A percentile compares a stretch with the other conserved stretches of the same genome.
phyloP scores from a whole-genome alignment of 495 filamentous ascomycete species.

The Cladorrhinum samala region DNA sequence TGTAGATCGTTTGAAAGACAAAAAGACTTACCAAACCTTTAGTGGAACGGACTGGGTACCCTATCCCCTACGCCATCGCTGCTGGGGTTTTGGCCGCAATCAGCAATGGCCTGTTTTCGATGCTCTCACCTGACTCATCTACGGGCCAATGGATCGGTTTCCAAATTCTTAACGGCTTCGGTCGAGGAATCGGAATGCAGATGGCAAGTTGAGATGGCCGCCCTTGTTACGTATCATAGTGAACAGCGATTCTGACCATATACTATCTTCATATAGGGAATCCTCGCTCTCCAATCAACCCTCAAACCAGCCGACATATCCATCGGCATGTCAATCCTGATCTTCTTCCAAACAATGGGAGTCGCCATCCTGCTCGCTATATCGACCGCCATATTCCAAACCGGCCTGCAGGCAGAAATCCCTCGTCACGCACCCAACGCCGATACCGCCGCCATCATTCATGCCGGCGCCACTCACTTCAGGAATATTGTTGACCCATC shows the following conservation, averaged over 20 bases:
- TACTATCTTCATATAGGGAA: conserved; percentile 28
- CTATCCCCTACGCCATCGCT: conserved; percentile 52
- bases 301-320: conserved; percentile 48
- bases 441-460: conserved; percentile 15
- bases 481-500: conserved; percentile 12
- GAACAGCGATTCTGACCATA: not conserved
- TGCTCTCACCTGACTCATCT: conserved; percentile 42
- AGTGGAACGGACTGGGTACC: conserved; percentile 47
- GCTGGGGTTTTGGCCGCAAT: conserved; percentile 46
- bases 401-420: conserved; percentile 43
- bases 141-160: conserved; percentile 52
- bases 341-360: conserved; percentile 57
- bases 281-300: conserved; percentile 46
- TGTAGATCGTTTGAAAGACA: conserved; percentile 10
- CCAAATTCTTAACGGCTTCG: conserved; percentile 60
- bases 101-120: conserved; percentile 55
- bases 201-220: no score
- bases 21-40: conserved; percentile 24
- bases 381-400: conserved; percentile 54
- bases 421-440: conserved; percentile 19
- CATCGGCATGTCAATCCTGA: conserved; percentile 53
- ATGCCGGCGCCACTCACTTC: conserved; percentile 46
- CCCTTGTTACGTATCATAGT: not conserved
- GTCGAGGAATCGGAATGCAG: conserved; percentile 59
- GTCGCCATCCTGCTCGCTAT: conserved; percentile 55